A percentile compares a stretch with the other conserved stretches of the same genome.
Conservation (phyloP, 257 asterid genomes). For the Ballota nigra region DNA sequence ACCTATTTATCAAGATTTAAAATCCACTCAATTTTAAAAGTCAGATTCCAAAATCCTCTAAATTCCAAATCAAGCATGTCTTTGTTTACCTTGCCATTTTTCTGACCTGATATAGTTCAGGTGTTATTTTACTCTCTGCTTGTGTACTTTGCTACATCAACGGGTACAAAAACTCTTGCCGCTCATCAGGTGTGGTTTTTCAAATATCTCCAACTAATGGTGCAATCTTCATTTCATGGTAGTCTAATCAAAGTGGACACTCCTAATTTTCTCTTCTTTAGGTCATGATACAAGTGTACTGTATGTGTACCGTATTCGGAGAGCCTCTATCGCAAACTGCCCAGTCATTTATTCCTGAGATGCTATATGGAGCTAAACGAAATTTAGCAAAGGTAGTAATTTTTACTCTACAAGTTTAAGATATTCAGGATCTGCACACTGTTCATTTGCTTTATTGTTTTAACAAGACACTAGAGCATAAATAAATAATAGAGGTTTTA, state of each 20-base stretch:
- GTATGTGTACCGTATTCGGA: constrained; percentile 84
- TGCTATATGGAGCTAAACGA: constrained; percentile 75
- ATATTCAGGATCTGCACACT: constrained; percentile 6
- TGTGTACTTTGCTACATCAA: constrained; percentile 87
- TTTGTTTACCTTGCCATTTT: constrained; percentile 9
- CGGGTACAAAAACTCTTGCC: constrained; percentile 73
- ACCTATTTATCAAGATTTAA: too few species aligned
- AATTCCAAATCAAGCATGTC: too few species aligned
- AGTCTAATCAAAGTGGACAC: constrained; percentile 5
- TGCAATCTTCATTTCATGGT: not conserved
- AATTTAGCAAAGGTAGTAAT: constrained; percentile 69
- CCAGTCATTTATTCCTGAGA: constrained; percentile 94
- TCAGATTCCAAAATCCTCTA: too few species aligned
- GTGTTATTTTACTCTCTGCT: constrained; percentile 83
- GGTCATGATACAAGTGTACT: constrained; percentile 90
- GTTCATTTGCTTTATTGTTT: constrained; percentile 13
- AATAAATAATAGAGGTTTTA: not conserved
- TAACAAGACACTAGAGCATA: constrained; percentile 12
- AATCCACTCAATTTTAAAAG: too few species aligned
- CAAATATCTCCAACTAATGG: constrained; percentile 13
- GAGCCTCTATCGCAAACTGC: constrained; percentile 98
- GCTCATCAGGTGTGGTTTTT: constrained; percentile 79
- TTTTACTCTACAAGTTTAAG: not conserved
- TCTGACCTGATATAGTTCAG: constrained; percentile 40
- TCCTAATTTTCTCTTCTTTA: constrained; percentile 25